phyloP scores from a whole-genome alignment of 2,329 filamentous ascomycete species.

The Juglanconis juglandina region DNA sequence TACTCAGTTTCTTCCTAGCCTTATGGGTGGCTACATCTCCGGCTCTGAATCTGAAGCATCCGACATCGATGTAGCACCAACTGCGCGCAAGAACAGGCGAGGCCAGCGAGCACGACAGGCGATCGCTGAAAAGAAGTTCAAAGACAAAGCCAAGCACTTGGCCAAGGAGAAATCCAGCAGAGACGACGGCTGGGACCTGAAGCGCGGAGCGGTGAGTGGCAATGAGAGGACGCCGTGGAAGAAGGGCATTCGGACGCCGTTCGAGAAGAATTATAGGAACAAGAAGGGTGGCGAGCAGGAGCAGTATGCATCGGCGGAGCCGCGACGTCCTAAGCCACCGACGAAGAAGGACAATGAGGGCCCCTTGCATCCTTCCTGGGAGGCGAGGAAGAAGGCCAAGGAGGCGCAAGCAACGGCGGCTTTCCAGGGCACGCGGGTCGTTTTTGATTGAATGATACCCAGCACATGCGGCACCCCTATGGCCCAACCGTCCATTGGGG shows the following conservation, averaged over 20 bases:
- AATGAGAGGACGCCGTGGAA: conserved; percentile 50
- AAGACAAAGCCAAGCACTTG: conserved; percentile 65
- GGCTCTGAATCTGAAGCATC: conserved; percentile 65
- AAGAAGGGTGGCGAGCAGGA: background rate
- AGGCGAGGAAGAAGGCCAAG: conserved; percentile 60
- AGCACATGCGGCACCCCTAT: background rate
- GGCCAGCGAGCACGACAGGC: conserved; percentile 76
- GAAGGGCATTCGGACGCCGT: conserved; percentile 40
- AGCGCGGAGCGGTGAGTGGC: conserved; percentile 50
- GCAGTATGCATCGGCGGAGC: conserved; percentile 1
- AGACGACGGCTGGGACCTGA: conserved; percentile 57
- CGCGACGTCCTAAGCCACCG: conserved; percentile 1
- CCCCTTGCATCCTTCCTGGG: conserved; percentile 62
- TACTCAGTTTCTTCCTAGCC: conserved; percentile 68
- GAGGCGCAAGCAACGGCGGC: conserved; percentile 49
- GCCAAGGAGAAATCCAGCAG: conserved; percentile 37
- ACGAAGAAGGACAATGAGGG: conserved; percentile 28
- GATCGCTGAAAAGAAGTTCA: conserved; percentile 79
- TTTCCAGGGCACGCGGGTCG: conserved; percentile 57
- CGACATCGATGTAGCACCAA: conserved; percentile 59
- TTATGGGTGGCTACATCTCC: conserved; percentile 78
- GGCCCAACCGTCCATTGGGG: background rate
- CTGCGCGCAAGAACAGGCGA: conserved; percentile 66
- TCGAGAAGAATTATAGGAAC: conserved; percentile 21
- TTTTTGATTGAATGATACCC: conserved; percentile 46